Percentiles rank a stretch among this genome's conserved stretches.
Conservation (phyloP, 148 eudicot genomes). For the Amaranthus hypochondriacus region DNA sequence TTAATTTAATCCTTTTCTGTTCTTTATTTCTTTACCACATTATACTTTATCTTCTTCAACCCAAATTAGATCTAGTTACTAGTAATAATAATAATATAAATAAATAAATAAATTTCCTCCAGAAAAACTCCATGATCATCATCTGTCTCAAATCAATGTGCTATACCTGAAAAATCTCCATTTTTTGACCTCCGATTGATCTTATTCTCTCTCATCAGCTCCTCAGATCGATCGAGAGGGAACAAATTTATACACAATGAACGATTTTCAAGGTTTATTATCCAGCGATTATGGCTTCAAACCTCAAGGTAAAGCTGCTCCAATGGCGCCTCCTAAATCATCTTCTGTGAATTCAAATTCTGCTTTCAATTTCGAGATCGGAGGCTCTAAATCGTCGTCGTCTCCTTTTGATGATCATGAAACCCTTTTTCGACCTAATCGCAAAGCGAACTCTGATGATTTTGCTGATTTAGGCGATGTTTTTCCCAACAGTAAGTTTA, state of each 20-base stretch:
- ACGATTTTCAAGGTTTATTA: slow-evolving; percentile 58
- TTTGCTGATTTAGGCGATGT: slow-evolving; percentile 25
- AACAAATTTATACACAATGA: slow-evolving; percentile 35
- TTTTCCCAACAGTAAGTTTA: background rate
- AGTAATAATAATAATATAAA: no score
- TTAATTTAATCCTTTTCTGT: no score
- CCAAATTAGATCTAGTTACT: no score
- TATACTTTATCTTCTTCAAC: no score
- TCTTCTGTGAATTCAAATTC: slow-evolving; percentile 15
- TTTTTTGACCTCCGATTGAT: background rate
- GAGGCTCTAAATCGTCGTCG: slow-evolving; percentile 32
- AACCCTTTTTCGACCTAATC: slow-evolving; percentile 28
- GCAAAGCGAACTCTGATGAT: slow-evolving; percentile 32
- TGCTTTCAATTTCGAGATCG: slow-evolving; percentile 36
- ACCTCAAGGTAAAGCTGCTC: slow-evolving; percentile 72
- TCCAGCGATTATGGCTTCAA: slow-evolving; percentile 65
- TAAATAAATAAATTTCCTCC: background rate
- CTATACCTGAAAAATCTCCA: background rate
- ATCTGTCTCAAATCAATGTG: background rate
- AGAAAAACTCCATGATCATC: slow-evolving; percentile 26
- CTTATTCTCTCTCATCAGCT: slow-evolving; percentile 21
- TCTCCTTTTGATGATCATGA: slow-evolving; percentile 31
- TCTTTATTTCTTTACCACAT: no score
- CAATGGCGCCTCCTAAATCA: slow-evolving; percentile 50
- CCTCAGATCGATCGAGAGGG: background rate